phyloP scores from a whole-genome alignment of 1,139 yeast species.

The Suhomyces panamericanus region DNA sequence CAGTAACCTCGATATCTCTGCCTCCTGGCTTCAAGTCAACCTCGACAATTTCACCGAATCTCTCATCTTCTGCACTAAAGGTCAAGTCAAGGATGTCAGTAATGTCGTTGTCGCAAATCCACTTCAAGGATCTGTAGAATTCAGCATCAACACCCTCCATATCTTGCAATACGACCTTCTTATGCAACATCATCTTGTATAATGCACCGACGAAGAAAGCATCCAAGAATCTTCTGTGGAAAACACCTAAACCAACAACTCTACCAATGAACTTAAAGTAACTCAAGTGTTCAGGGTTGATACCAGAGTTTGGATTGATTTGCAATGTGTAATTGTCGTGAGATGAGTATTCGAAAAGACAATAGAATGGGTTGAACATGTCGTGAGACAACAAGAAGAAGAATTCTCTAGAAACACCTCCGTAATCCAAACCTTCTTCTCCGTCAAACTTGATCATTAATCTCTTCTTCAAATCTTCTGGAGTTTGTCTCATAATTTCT shows the following conservation, averaged over 20 bases:
- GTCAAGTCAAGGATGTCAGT: slow-evolving; percentile 80
- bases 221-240: slow-evolving; percentile 96
- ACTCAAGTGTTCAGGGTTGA: slow-evolving; percentile 96
- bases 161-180: slow-evolving; percentile 92
- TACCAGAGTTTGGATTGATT: slow-evolving; percentile 96
- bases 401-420: slow-evolving; percentile 98
- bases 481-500: slow-evolving; percentile 98
- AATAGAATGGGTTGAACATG: slow-evolving; percentile 97
- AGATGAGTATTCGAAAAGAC: slow-evolving; percentile 94
- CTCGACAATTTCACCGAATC: slow-evolving; percentile 90
- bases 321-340: slow-evolving; percentile 97
- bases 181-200: slow-evolving; percentile 95
- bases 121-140: slow-evolving; percentile 87
- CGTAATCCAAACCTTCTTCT: slow-evolving; percentile 98
- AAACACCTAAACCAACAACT: slow-evolving; percentile 95
- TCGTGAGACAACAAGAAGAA: slow-evolving; percentile 95
- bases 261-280: slow-evolving; percentile 98
- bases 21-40: slow-evolving; percentile 92
- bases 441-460: slow-evolving; percentile 98
- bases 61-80: slow-evolving; percentile 92
- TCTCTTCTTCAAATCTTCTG: slow-evolving; percentile 95
- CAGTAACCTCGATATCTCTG: slow-evolving; percentile 83
- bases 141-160: slow-evolving; percentile 99
- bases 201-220: slow-evolving; percentile 98
- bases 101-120: slow-evolving; percentile 95